Evolutionary conservation across 257 asterid species (phyloP), one percentile per base, ranked within the genome.

Genomic region (Cordia subcordata): DNA sequence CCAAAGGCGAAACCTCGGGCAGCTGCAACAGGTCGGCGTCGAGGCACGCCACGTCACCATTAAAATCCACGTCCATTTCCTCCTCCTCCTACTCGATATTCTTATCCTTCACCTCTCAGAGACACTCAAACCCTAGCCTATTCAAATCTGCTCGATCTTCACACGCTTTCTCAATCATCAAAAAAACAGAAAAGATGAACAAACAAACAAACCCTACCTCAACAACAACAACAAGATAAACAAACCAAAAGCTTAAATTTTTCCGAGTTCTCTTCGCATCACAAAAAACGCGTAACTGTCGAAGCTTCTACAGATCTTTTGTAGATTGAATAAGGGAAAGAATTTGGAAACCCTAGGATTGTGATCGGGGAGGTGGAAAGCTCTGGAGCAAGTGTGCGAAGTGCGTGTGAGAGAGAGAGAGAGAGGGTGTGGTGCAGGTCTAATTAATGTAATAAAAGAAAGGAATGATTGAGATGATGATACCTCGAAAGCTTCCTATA

Each of bases 21-120:
- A 92, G 81, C 94, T 88, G 99, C 86, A 86, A 74, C 32, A 86
- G 68, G 55, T 84, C 93, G 60, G 96, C 85, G 76, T 92, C 95
- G 20, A 88, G 82, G 72, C 86, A 75, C 74, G 89, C 79, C 53
- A 82, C 72, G 60, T 92, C 95, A 57, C 88, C 87, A 74, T 79
- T 80, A 81, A 82, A 84, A 88, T 88, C 96, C 83, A 79, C 55
- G 75, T 86, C 99, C 95, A 88, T 88, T 33, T 44, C 65, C 65
- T 59, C 27, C 55, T 52, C 67, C 5, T 47, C 53, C 15, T 1
- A 47, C 16, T 11, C 5, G 8, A 1, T 6, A 1, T 27, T 6
- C 35, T 27, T 27, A 1, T 27, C 6, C 35, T 27, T 6, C 6
- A 3, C 35, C 6, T 6, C 6, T 27, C 35, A 27, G 6, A 27